Evolutionary conservation across 2,329 filamentous ascomycete species (phyloP).

Genomic region (Monilinia aucupariae): DNA sequence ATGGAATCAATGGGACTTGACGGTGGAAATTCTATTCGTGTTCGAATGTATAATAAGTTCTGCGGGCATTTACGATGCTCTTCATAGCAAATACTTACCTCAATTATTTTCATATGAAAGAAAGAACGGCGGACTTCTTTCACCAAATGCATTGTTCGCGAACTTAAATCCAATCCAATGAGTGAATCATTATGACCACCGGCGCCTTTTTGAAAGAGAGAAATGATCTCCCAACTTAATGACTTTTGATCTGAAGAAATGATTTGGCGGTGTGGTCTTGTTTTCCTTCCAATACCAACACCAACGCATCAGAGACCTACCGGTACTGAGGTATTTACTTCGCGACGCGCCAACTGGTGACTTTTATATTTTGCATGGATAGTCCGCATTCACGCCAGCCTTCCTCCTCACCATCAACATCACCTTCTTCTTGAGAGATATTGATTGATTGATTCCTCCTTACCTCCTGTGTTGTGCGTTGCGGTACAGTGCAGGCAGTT

Average conservation of each 20-base stretch:
- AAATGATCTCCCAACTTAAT: not conserved
- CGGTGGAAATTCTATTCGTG: not conserved
- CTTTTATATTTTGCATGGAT: constrained; percentile 7
- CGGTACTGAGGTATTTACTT: not conserved
- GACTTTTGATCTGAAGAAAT: not conserved
- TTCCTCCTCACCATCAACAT: not conserved
- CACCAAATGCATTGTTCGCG: not conserved
- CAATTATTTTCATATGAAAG: not conserved
- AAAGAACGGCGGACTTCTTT: not conserved
- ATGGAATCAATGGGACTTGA: not conserved
- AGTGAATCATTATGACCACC: not conserved
- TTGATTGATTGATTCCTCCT: no score
- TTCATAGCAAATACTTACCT: not conserved
- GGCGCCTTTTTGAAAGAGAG: not conserved
- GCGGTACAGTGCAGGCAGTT: not conserved
- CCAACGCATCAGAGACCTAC: no score
- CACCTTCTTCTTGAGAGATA: not conserved
- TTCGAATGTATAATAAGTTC: not conserved
- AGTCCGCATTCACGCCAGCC: not conserved
- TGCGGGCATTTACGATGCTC: not conserved
- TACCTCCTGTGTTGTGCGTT: not conserved
- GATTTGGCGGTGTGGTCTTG: constrained; percentile 12
- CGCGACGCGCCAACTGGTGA: constrained; percentile 5
- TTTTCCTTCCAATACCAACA: not conserved
- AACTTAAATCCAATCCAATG: not conserved